Evolutionary conservation across 306 rosid genomes (phyloP).

Genomic region (Phaseolus lunatus): DNA sequence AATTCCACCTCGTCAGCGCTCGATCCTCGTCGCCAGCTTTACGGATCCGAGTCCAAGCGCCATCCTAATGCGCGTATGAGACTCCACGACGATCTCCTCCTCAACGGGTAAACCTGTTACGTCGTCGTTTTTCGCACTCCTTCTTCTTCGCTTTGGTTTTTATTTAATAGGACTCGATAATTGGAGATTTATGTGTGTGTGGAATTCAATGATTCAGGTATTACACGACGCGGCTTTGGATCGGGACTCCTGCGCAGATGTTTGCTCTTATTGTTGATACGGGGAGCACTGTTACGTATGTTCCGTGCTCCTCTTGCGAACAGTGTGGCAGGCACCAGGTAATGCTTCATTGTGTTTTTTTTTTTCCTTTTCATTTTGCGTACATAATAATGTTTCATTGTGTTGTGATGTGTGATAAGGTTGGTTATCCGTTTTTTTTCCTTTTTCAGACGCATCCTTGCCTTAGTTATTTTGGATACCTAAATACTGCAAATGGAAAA

Average conservation of each 20-base stretch:
- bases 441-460: background rate
- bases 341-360: background rate
- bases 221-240: slow-evolving; percentile 88
- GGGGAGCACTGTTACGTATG: slow-evolving; percentile 96
- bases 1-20: slow-evolving; percentile 50
- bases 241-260: slow-evolving; percentile 95
- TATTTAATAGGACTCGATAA: background rate
- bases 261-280: slow-evolving; percentile 96
- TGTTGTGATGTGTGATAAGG: slow-evolving; percentile 9
- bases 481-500: slow-evolving; percentile 30
- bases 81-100: slow-evolving; percentile 93
- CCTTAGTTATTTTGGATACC: background rate
- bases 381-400: slow-evolving; percentile 1
- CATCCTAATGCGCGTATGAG: slow-evolving; percentile 89
- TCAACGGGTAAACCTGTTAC: slow-evolving; percentile 67
- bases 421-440: slow-evolving; percentile 21
- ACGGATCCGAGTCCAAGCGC: slow-evolving; percentile 59
- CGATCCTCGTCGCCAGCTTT: slow-evolving; percentile 70
- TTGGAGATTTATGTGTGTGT: slow-evolving; percentile 12
- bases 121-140: background rate
- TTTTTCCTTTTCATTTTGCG: background rate
- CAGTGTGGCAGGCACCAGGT: slow-evolving; percentile 83
- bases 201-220: slow-evolving; percentile 58
- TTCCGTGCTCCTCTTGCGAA: slow-evolving; percentile 86
- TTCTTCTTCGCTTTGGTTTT: background rate